A percentile compares a stretch with the other conserved stretches of the same genome.
Conservation (phyloP, 2,329 filamentous ascomycete species). For the Exophiala sp. region DNA sequence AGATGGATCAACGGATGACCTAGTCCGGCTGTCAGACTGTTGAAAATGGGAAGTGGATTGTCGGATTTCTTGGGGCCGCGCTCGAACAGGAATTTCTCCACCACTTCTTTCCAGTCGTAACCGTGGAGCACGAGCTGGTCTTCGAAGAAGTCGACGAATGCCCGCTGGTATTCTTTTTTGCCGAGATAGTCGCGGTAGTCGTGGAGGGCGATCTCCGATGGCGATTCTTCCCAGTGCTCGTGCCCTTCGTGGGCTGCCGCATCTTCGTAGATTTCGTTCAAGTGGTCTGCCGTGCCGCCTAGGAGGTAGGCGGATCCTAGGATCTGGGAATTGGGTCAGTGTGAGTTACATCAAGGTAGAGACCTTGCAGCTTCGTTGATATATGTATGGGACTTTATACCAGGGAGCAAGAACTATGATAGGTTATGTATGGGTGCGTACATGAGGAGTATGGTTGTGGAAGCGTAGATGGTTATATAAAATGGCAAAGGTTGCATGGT, state of each 20-base stretch:
- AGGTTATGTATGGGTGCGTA: slow-evolving; percentile 35
- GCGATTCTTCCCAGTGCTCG: slow-evolving; percentile 76
- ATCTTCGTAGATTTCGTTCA: slow-evolving; percentile 74
- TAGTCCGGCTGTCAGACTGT: slow-evolving; percentile 71
- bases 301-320: slow-evolving; percentile 81
- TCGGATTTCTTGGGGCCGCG: slow-evolving; percentile 34
- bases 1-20: slow-evolving; percentile 91
- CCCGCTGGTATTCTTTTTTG: slow-evolving; percentile 74
- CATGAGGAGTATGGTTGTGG: slow-evolving; percentile 78
- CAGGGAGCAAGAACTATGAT: too few relatives aligned
- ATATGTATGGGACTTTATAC: too few relatives aligned
- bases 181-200: slow-evolving; percentile 88
- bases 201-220: slow-evolving; percentile 70
- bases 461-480: slow-evolving; percentile 68
- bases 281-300: slow-evolving; percentile 64
- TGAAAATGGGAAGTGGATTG: slow-evolving; percentile 58
- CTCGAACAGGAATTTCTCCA: slow-evolving; percentile 71
- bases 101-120: slow-evolving; percentile 78
- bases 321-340: slow-evolving; percentile 40
- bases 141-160: slow-evolving; percentile 92
- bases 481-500: slow-evolving; percentile 84
- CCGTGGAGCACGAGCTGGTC: slow-evolving; percentile 69
- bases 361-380: too few relatives aligned
- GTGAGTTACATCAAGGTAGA: slow-evolving; percentile 13
- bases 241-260: slow-evolving; percentile 57